phyloP scores from a whole-genome alignment of 352 stramenopile genomes.

The Pythium brachiatum region DNA sequence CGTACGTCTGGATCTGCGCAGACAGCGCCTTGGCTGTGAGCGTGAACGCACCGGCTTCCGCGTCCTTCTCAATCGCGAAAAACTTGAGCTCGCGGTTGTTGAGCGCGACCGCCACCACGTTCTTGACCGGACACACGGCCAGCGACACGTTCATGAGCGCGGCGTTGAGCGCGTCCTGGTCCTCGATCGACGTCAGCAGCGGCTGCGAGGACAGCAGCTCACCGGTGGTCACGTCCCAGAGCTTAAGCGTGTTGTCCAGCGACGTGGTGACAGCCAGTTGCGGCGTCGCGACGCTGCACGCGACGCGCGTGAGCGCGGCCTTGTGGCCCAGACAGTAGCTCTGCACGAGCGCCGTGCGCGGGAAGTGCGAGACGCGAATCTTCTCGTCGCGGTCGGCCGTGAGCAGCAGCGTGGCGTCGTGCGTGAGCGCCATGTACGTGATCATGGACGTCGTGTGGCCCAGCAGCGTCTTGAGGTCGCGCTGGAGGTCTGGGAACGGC shows the following conservation, averaged over 20 bases:
- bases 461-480: slow-evolving; percentile 71
- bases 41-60: slow-evolving; percentile 15
- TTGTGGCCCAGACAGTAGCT: slow-evolving; percentile 84
- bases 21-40: slow-evolving; percentile 31
- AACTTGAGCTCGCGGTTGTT: slow-evolving; percentile 48
- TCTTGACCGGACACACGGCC: slow-evolving; percentile 48
- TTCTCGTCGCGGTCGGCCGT: slow-evolving; percentile 85
- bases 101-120: slow-evolving; percentile 57
- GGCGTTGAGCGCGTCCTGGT: slow-evolving; percentile 31
- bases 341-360: slow-evolving; percentile 64
- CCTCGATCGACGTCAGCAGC: slow-evolving; percentile 36
- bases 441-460: slow-evolving; percentile 88
- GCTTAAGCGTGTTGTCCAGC: slow-evolving; percentile 80
- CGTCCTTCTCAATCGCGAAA: slow-evolving; percentile 42
- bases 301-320: slow-evolving; percentile 62
- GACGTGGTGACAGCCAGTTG: slow-evolving; percentile 68
- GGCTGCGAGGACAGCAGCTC: slow-evolving; percentile 51
- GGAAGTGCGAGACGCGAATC: slow-evolving; percentile 81
- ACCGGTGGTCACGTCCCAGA: slow-evolving; percentile 60
- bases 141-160: slow-evolving; percentile 55
- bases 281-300: slow-evolving; percentile 37
- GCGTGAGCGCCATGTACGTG: slow-evolving; percentile 62
- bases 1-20: slow-evolving; percentile 15
- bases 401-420: slow-evolving; percentile 55
- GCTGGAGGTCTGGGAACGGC: slow-evolving; percentile 64